Evolutionary conservation across 2,329 filamentous ascomycete genomes (phyloP).

Genomic region (Hansfordia pulvinata): DNA sequence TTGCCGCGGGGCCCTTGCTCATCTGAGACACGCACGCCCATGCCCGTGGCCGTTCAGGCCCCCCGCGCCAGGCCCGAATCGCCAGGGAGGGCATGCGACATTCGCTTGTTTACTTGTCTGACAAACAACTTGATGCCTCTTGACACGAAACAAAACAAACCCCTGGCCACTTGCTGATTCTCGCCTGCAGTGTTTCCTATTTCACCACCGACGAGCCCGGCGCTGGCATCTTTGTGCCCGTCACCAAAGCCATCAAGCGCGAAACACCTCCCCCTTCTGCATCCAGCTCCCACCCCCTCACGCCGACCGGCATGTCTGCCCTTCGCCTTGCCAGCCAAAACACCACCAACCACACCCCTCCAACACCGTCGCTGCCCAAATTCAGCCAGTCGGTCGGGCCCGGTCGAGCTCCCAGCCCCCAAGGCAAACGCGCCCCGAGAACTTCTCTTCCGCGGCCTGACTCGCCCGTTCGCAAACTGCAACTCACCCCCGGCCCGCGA

Average conservation of each 20-base stretch:
- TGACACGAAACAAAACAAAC: no score
- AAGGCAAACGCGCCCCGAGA: constrained; percentile 56
- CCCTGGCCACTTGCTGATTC: constrained; percentile 7
- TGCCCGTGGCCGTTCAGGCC: no score
- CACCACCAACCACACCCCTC: constrained; percentile 47
- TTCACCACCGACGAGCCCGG: constrained; percentile 68
- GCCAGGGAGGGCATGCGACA: no score
- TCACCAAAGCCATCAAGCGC: constrained; percentile 64
- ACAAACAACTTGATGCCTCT: constrained; percentile 6
- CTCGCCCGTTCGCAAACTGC: constrained; percentile 62
- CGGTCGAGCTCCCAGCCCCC: constrained; percentile 56
- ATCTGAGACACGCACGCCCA: no score
- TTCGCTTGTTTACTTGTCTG: constrained; percentile 2
- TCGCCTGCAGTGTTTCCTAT: constrained; percentile 47
- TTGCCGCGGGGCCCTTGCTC: no score
- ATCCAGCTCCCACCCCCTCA: constrained; percentile 43
- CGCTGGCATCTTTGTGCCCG: constrained; percentile 85
- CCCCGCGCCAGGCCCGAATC: no score
- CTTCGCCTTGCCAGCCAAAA: constrained; percentile 42
- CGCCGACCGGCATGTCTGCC: constrained; percentile 46
- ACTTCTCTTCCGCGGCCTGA: constrained; percentile 78
- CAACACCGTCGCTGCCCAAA: constrained; percentile 54
- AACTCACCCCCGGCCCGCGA: constrained; percentile 45
- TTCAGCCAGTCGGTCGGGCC: constrained; percentile 85
- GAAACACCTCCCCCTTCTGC: constrained; percentile 37